Percentiles rank a stretch among this genome's conserved stretches.
phyloP scores from a whole-genome alignment of 305 asterid genomes.

The Nicotiana rustica region DNA sequence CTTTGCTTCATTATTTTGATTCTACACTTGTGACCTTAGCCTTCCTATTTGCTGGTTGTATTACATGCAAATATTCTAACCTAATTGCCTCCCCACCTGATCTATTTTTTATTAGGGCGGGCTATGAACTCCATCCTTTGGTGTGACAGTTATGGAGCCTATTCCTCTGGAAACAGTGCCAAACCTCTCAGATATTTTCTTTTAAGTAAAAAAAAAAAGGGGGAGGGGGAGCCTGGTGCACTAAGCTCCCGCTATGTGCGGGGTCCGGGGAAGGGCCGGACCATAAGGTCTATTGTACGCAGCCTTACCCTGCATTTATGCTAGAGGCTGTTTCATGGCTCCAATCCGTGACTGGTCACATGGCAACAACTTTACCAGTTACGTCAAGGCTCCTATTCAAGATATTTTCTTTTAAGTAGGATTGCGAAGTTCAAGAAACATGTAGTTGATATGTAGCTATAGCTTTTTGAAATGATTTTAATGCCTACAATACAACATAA shows the following conservation, averaged over 20 bases:
- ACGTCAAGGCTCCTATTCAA: not conserved
- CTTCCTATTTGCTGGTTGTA: not conserved
- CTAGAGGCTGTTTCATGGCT: no score
- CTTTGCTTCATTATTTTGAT: not conserved
- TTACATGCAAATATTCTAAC: slow-evolving; percentile 17
- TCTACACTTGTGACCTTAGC: not conserved
- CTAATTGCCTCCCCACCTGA: slow-evolving; percentile 13
- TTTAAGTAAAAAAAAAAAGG: not conserved
- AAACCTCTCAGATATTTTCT: not conserved
- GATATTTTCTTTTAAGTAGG: not conserved
- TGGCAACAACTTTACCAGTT: not conserved
- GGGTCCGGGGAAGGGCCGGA: no score
- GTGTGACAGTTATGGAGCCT: slow-evolving; percentile 10
- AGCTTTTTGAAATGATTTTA: slow-evolving; percentile 20
- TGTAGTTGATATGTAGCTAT: slow-evolving; percentile 24
- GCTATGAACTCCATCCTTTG: slow-evolving; percentile 11
- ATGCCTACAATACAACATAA: not conserved
- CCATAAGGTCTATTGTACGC: no score
- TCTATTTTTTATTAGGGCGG: not conserved
- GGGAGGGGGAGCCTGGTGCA: not conserved
- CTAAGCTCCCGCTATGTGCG: no score
- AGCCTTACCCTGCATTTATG: no score
- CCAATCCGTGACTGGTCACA: no score
- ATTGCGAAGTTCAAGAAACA: slow-evolving; percentile 19
- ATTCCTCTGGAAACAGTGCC: not conserved